Evolutionary conservation across 805 yeast genomes (phyloP).

Genomic region (Candida germanica): DNA sequence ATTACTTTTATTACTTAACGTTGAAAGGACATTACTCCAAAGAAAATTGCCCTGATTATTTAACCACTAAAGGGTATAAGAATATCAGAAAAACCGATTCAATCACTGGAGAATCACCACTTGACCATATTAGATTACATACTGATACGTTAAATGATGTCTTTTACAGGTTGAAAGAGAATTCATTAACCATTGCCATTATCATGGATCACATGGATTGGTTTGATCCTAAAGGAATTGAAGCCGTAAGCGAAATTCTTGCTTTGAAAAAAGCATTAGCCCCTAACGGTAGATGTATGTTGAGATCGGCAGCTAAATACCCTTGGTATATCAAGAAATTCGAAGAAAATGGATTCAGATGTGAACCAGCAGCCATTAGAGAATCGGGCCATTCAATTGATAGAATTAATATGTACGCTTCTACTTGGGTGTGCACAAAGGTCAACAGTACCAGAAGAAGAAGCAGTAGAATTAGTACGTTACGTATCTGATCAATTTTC

Average conservation of each 20-base stretch:
- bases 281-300: constrained; percentile 68
- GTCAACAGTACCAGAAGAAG: constrained; percentile 21
- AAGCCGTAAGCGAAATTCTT: constrained; percentile 62
- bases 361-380: constrained; percentile 70
- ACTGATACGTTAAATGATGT: constrained; percentile 79
- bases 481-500: no score
- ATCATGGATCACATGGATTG: constrained; percentile 94
- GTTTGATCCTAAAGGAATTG: constrained; percentile 66
- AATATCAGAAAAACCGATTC: constrained; percentile 37
- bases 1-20: constrained; percentile 74
- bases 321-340: constrained; percentile 80
- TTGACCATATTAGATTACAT: constrained; percentile 71
- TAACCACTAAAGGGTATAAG: constrained; percentile 56
- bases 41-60: constrained; percentile 72
- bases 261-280: constrained; percentile 62
- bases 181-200: constrained; percentile 69
- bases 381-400: constrained; percentile 64
- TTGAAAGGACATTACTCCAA: constrained; percentile 58
- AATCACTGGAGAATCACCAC: constrained; percentile 40
- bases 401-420: constrained; percentile 83
- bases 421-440: constrained; percentile 82
- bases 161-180: constrained; percentile 57
- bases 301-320: constrained; percentile 66
- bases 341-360: constrained; percentile 63
- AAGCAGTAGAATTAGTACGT: constrained; percentile 44